phyloP scores from a whole-genome alignment of 768 basidiomycete species.

The Tulasnella sp. region DNA sequence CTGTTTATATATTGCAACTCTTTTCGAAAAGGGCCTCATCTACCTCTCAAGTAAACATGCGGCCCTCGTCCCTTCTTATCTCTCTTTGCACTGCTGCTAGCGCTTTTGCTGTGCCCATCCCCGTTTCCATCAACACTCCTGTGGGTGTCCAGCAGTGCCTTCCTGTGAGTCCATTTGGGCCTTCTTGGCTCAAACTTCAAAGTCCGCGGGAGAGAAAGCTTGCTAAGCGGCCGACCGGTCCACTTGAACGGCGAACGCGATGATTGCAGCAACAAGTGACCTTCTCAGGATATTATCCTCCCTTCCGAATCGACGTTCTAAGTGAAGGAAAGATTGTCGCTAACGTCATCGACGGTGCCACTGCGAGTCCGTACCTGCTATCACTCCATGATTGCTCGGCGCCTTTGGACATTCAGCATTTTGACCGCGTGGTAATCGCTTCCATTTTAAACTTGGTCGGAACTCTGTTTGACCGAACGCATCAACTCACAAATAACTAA shows the following conservation, averaged over 20 bases:
- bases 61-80: not conserved
- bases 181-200: not conserved
- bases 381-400: not conserved
- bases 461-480: not conserved
- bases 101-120: not conserved
- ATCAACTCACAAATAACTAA: not conserved
- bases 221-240: no score
- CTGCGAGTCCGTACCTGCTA: slow-evolving; percentile 2
- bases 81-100: not conserved
- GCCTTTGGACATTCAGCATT: no score
- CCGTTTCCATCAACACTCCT: slow-evolving; percentile 23
- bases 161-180: not conserved
- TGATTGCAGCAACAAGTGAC: slow-evolving; percentile 6
- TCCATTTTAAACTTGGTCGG: not conserved
- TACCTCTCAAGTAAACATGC: not conserved
- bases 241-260: not conserved
- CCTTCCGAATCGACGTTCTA: slow-evolving; percentile 38
- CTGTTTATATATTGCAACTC: not conserved
- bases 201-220: not conserved
- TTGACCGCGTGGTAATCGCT: not conserved
- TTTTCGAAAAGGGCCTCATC: not conserved
- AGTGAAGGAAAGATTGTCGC: slow-evolving; percentile 38
- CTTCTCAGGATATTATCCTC: slow-evolving; percentile 23
- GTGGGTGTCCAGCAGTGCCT: not conserved
- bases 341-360: slow-evolving; percentile 34